phyloP scores from a whole-genome alignment of 2,329 filamentous ascomycete genomes.

The Colletotrichum sp. region DNA sequence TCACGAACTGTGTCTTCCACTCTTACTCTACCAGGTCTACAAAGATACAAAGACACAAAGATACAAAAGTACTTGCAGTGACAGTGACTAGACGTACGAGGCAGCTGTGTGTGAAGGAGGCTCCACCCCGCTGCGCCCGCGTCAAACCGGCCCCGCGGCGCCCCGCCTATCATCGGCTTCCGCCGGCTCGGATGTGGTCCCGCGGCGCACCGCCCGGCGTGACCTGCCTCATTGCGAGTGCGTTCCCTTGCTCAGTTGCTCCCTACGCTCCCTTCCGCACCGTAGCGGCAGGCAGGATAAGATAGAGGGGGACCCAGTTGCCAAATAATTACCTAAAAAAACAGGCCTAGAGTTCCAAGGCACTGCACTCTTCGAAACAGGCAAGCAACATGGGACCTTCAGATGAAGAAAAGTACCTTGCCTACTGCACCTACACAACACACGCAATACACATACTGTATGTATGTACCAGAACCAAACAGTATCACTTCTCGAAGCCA shows the following conservation, averaged over 20 bases:
- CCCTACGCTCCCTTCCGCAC: neutral
- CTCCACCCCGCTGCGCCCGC: neutral
- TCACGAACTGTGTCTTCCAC: neutral
- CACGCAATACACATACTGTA: neutral
- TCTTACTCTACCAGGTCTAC: neutral
- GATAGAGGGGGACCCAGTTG: neutral
- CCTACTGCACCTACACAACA: neutral
- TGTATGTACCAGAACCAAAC: neutral
- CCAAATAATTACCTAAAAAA: constrained; percentile 18
- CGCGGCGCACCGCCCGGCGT: neutral
- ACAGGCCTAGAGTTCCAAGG: neutral
- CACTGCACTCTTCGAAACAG: neutral
- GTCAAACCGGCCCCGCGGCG: neutral
- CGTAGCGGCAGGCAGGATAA: neutral
- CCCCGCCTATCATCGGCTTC: constrained; percentile 21
- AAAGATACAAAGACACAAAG: neutral
- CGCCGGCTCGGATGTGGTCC: constrained; percentile 9
- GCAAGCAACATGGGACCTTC: neutral
- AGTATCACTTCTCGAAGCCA: neutral
- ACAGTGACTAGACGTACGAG: neutral
- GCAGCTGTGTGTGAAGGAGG: neutral
- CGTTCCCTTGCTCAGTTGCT: neutral
- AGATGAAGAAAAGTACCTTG: neutral
- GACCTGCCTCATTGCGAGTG: constrained; percentile 3
- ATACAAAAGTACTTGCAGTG: neutral